Evolutionary conservation across 2,329 filamentous ascomycete genomes (phyloP), one percentile per base, ranked within the genome.

Genomic region (Venturiaceae sp.): DNA sequence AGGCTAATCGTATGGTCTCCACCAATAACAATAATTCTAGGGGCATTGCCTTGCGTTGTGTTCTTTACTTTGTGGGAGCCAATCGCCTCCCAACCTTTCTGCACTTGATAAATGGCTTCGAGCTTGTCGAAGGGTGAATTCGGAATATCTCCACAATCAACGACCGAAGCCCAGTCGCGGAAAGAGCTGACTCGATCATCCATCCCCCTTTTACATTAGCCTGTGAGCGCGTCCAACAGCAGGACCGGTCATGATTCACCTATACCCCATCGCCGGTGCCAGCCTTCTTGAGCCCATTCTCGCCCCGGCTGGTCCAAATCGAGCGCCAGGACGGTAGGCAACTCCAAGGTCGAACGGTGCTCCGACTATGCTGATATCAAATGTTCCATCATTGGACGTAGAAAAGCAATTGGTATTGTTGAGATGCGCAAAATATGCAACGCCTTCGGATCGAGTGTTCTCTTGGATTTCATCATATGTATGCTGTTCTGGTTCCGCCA

Each of bases 341-440:
- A 65, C 66, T 16, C 65, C 64, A 3, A 68, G 71, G 59, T 72
- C 69, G 58, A 67, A 72, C 9, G 69, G 69, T 53, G 69, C 64
- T 11, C 69, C 70, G 11, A 71, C 61, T 53, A 71, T 61, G 9
- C 63, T 65, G 56, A 71, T 69, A 58, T 69, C 68, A 19, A 34
- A 50, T 11, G 13, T 11, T 23, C 21, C 44, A 50, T 39, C 46
- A 44, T 67, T 64, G n/a, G 60, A 36, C 5, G 61, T 39, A 2
- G 66, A 65, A 28, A 67, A 62, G 58, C 66, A 68, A 32, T 66
- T 60, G 37, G 44, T 50, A 11, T 21, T 11, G 23, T 50, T 50
- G 44, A 23, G 11, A 23, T 50, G 44, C 11, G 44, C 44, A 21
- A 50, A 50, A 11, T 11, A 13, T 11, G 44, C 44, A 23, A 50